Conservation (phyloP, 805 yeast genomes). For the Wickerhamiella qilinensis region DNA sequence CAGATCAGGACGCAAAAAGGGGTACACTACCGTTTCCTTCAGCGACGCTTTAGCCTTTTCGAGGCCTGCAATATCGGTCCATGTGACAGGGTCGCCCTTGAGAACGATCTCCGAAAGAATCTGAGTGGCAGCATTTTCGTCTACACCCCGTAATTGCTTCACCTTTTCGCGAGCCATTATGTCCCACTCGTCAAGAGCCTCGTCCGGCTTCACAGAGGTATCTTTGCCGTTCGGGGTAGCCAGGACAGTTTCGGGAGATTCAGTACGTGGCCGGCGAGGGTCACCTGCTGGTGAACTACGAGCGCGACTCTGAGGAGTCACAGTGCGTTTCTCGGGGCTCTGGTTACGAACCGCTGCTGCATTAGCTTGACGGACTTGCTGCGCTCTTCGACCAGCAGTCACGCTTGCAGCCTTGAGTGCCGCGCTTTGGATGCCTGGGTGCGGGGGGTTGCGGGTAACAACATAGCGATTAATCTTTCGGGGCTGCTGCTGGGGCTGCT, state of each 20-base stretch:
- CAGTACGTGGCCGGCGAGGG: background rate
- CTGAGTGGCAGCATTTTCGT: conserved; percentile 60
- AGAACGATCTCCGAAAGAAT: conserved; percentile 78
- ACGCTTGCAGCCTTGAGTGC: background rate
- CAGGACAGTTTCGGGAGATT: background rate
- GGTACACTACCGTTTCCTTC: conserved; percentile 92
- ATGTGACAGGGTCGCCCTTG: conserved; percentile 76
- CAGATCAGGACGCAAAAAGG: conserved; percentile 83
- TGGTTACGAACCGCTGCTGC: background rate
- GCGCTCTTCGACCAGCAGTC: background rate
- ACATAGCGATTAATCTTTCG: conserved; percentile 1
- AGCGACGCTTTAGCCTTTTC: conserved; percentile 76
- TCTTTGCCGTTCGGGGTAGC: background rate
- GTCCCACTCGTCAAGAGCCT: conserved; percentile 20
- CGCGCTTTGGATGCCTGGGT: background rate
- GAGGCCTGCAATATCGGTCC: conserved; percentile 93
- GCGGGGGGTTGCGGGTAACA: conserved; percentile 2
- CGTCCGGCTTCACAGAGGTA: conserved; percentile 5
- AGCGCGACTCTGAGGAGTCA: background rate
- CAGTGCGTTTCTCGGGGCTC: background rate
- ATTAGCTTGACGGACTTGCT: background rate
- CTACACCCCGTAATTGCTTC: conserved; percentile 44
- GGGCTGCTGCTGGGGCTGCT: conserved; percentile 2
- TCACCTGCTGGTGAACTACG: background rate
- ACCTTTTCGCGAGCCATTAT: conserved; percentile 19